Evolutionary conservation across 1,139 yeast species (phyloP), one percentile per base, ranked within the genome.

Genomic region (Yamadazyma atlantica): DNA sequence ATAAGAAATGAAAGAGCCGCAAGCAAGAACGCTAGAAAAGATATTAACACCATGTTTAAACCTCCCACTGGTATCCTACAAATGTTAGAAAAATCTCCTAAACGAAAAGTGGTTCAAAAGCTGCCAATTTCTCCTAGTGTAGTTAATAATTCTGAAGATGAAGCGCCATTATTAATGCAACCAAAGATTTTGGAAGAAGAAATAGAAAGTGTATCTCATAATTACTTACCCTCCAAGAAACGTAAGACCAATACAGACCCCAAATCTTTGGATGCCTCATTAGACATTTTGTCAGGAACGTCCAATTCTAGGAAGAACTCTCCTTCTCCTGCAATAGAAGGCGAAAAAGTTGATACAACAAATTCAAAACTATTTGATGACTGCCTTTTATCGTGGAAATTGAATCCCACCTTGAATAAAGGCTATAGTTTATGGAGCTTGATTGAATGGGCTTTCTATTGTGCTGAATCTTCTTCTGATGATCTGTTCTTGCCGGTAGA

Each of bases 361-460:
- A 22, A 36, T 14, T 42, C 60, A 17, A 49, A 44, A 30, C 46
- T 67, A 1, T 67, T 64, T 48, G 70, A 62, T 38, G 73, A 68
- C 18, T 43, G 47, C 5, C 38, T 64, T 4, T 38, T 68, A 4
- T 48, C 61, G 10, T 40, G 42, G 10, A 53, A 50, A 33, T 45
- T 66, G 13, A 56, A 55, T 33, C 64, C 64, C 0, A 39, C 36
- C 4, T 34, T 41, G 3, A 48, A 50, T 22, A 23, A 40, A 4
- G 45, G 43, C 4, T 68, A 60, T 44, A 51, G 47, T 33, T 8
- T 66, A 9, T 66, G 72, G 73, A 41, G 49, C 8, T 43, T 68
- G 32, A 40, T 65, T 6, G 57, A 59, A 36, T 68, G 73, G 73
- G 44, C 61, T 2, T 64, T 64, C 35, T 54, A 55, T 42, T 67